Base-by-base conservation (phyloP, 2,329 filamentous ascomycete species). In the Microascus cirrosus region DNA sequence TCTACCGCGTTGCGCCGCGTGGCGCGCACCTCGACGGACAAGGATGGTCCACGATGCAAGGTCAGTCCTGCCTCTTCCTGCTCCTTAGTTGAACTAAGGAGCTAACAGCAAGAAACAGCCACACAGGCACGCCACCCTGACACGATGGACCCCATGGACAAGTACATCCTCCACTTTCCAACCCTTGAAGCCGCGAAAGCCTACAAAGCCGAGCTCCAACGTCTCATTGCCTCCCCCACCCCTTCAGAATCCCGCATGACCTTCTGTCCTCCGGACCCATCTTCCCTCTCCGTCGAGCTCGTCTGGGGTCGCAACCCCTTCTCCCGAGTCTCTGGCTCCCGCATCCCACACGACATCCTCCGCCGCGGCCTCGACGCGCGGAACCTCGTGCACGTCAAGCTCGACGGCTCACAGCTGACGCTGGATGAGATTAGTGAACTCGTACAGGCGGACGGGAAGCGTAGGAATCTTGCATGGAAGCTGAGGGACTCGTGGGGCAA, bases 121-220 rank as follows among this genome's bases (percentile, higher is more conserved):
- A 78, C 88, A 25, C 87, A 87, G 61, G 80, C 78, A 53, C 84
- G 86, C 61, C 77, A 89, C 65, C 76, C 80, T 3, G 68, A 75
- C 58, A 89, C 85, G 11, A 77, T 89, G 55, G 80, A 82, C 59
- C 80, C 83, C 3, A 69, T 80, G 1, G 84, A 82, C 59, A 78
- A 78, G 64, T 92, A 91, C 72, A 85, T 81, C 69, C 72, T 93
- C 58, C 75, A 89, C 58, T 93, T 92, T 74, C 74, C 79, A 60
- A 79, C 74, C 24, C 66, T 73, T 20, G 71, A 74, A n/a, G 80
- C 83, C 13, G 87, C 87, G 0, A 67, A 73, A 8, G 75, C 80
- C 48, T 92, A 89, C 69, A 77, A 80, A 57, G 65, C 66, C 58
- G 67, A 68, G 56, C 60, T 73, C 59, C 60, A 67, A 22, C 70